Conservation (phyloP, 306 rosid genomes). For the Malus domestica region DNA sequence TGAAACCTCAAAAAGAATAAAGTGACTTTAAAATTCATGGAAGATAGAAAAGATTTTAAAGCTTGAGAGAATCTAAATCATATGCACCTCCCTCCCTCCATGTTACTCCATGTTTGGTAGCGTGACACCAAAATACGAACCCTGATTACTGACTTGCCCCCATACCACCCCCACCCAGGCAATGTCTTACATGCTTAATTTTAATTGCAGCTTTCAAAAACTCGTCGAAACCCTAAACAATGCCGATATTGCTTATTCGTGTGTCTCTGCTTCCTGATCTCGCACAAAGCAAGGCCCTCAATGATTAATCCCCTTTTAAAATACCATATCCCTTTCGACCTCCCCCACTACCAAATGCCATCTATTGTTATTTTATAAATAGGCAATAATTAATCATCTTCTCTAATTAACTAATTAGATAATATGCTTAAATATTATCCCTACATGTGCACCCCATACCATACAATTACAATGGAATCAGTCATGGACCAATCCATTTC, state of each 20-base stretch:
- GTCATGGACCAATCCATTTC: neutral
- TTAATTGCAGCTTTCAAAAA: neutral
- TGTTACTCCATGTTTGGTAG: constrained; percentile 17
- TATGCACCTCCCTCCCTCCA: constrained; percentile 5
- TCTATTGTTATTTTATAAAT: neutral
- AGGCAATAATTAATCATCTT: neutral
- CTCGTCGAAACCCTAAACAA: neutral
- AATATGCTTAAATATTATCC: neutral
- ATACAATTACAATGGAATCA: neutral
- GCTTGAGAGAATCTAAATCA: neutral
- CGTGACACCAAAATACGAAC: neutral
- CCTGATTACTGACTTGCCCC: neutral
- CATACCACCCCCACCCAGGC: constrained; percentile 7
- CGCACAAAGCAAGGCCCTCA: constrained; percentile 31
- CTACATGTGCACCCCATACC: constrained; percentile 37
- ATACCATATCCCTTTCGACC: constrained; percentile 8
- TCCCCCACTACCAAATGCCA: neutral
- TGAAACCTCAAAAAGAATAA: constrained; percentile 6
- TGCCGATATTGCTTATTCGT: neutral
- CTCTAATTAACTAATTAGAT: neutral
- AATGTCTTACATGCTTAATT: neutral
- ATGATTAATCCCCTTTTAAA: constrained; percentile 30
- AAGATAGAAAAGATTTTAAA: neutral
- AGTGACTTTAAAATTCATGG: neutral
- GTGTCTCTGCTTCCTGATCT: constrained; percentile 45